Percentiles rank a stretch among this genome's conserved stretches.
Conservation (phyloP, 208 protist species). For the Trypanosoma caninum region DNA sequence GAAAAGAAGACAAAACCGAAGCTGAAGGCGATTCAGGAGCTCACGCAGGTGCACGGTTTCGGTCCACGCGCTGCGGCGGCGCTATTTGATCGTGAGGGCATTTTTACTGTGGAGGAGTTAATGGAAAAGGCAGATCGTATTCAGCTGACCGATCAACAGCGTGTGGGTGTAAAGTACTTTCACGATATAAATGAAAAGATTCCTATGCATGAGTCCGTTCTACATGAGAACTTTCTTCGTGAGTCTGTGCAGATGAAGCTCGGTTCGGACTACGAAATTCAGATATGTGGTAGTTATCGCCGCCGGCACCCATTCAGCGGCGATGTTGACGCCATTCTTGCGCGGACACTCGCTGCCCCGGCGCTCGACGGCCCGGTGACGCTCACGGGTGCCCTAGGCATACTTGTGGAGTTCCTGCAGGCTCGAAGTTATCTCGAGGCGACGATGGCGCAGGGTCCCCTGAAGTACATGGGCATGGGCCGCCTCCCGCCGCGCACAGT, state of each 20-base stretch:
- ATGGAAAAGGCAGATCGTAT: constrained; percentile 76
- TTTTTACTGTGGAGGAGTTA: constrained; percentile 89
- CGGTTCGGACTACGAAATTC: constrained; percentile 69
- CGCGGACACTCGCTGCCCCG: constrained; percentile 54
- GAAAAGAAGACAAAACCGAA: constrained; percentile 90
- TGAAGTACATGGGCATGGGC: constrained; percentile 91
- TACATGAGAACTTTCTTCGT: constrained; percentile 78
- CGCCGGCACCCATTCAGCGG: constrained; percentile 81
- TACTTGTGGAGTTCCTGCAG: constrained; percentile 63
- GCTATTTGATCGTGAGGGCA: constrained; percentile 86
- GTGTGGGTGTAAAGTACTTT: constrained; percentile 88
- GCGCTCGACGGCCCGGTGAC: constrained; percentile 65
- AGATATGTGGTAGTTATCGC: constrained; percentile 88
- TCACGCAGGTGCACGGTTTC: constrained; percentile 88
- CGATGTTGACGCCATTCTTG: constrained; percentile 85
- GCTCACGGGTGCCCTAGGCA: constrained; percentile 58
- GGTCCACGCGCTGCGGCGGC: constrained; percentile 76
- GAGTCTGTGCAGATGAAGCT: constrained; percentile 56
- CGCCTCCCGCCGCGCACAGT: constrained; percentile 74
- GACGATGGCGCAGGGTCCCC: constrained; percentile 80
- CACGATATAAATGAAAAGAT: constrained; percentile 92
- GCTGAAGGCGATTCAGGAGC: constrained; percentile 85
- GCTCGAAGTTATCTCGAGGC: constrained; percentile 75
- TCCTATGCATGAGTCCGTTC: constrained; percentile 86
- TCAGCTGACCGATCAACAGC: constrained; percentile 74